Evolutionary conservation across 176 grass and related monocot genomes (phyloP), one percentile per base, ranked within the genome.

Genomic region (Canna indica): DNA sequence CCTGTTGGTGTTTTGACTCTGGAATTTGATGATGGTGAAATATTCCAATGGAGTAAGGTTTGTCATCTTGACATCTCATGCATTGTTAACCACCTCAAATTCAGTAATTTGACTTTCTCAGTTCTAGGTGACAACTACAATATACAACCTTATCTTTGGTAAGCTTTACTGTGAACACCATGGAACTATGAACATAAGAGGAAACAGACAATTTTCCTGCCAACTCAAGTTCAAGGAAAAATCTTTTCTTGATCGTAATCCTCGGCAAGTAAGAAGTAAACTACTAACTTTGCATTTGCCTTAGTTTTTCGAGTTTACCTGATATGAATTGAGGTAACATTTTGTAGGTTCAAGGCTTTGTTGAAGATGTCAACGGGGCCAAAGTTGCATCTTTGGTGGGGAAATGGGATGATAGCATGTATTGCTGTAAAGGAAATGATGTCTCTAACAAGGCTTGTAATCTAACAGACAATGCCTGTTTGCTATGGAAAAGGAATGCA

Each of bases 11-110:
- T 83, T 83, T 83, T 97, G 77, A 97, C 89, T 18, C 31, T 97
- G 64, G 89, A 92, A 87, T 97, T 93, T 77, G 94, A 97, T 22
- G 86, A 97, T 73, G 94, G 94, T 71, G 94, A 97, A 80, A 87
- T 78, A 67, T 90, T 97, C 69, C 82, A 86, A 53, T 97, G 94
- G 94, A 90, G 78, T 76, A 97, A 97, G 86, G 92, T 91, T 53
- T 34, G 67, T 78, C 61, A 44, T 59, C 67, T 69, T 36, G 29
- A 26, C 61, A 66, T 53, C 44, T 34, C 18, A 14, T 44, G 7
- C 24, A 32, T 27, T 26, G 28, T 6, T 34, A 33, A 71, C 6
- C 50, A 62, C 24, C 41, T 52, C 39, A 44, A 44, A 78, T 10
- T n/a, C n/a, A 41, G 31, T 56, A 20, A 67, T 3, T 18, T 72